Base-by-base conservation (phyloP, 2,329 filamentous ascomycete species). In the Annulohypoxylon truncatum region DNA sequence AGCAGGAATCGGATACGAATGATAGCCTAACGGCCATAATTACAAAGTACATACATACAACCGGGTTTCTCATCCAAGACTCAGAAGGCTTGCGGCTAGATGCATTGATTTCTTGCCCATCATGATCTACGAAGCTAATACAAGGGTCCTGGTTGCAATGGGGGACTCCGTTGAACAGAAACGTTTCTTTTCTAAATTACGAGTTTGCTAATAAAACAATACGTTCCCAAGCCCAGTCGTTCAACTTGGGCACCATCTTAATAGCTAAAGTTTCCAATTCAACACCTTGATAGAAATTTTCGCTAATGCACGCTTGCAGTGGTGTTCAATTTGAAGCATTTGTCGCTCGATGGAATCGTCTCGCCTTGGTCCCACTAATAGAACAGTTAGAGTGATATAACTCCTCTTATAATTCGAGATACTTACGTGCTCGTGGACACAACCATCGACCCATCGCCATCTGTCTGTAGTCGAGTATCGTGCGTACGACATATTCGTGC, bases 401-500 rank as follows among this genome's bases (percentile, higher is more conserved):
- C 18, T 42, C 15, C 22, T 2, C 22, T 62, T 8, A 26, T 26
- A 10, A 33, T 18, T 47, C n/a, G 35, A 55, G 58, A 38, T 13
- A 75, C 78, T 29, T 73, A 80, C 79, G 55, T 80, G 79, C 68
- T 80, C 79, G 48, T 81, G 78, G 38, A 81, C 78, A 44, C 79
- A 81, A 1, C 79, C 79, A 47, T 73, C 78, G 31, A 81, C 72
- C 79, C 79, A 81, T n/a, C 71, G 72, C 79, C 79, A 81, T 52
- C 78, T 62, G 64, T 81, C 79, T 2, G 73, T 76, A 1, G 73
- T 77, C 28, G 76, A 77, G 70, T 81, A 81, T 62, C 67, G 71
- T 2, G 79, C 79, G 48, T 79, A 81, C 50, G 78, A 80, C 79
- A 81, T 81, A 70, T 79, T 79, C 18, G 77, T 79, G 68, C 72